These are phyloP conservation scores for Euclidium syriacum DNA, from an alignment of 345 rosid genomes.

Conservation along the genomic window DNA sequence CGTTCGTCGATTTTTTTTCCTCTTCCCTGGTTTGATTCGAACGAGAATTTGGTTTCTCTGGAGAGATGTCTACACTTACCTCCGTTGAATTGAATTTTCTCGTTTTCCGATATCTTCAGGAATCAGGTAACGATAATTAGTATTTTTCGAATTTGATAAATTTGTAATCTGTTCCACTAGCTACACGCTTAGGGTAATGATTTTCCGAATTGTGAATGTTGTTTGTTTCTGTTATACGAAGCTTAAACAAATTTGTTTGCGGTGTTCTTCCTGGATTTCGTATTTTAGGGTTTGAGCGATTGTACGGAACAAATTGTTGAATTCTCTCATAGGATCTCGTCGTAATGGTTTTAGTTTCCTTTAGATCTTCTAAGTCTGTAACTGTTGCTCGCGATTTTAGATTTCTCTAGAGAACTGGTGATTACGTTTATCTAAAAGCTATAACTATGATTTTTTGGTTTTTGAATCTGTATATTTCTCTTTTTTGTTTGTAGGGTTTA, in stretches of 20 bases:
- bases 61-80: conserved; percentile 61
- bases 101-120: conserved; percentile 91
- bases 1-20: neutral
- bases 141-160: neutral
- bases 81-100: conserved; percentile 86
- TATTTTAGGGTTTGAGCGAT: conserved; percentile 17
- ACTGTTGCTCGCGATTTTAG: neutral
- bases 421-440: too few relatives aligned
- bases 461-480: neutral
- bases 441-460: too few relatives aligned
- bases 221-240: neutral
- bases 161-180: conserved; percentile 21
- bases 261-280: neutral
- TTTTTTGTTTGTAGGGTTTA: conserved; percentile 50
- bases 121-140: conserved; percentile 52
- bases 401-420: too few relatives aligned
- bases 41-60: neutral
- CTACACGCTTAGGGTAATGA: neutral
- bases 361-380: conserved; percentile 8
- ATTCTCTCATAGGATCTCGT: neutral
- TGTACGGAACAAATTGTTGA: neutral
- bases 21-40: neutral
- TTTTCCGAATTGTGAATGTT: conserved; percentile 9
- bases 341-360: neutral
- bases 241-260: neutral